Evolutionary conservation across 257 asterid genomes (phyloP).

Genomic region (Haberlea rhodopensis): DNA sequence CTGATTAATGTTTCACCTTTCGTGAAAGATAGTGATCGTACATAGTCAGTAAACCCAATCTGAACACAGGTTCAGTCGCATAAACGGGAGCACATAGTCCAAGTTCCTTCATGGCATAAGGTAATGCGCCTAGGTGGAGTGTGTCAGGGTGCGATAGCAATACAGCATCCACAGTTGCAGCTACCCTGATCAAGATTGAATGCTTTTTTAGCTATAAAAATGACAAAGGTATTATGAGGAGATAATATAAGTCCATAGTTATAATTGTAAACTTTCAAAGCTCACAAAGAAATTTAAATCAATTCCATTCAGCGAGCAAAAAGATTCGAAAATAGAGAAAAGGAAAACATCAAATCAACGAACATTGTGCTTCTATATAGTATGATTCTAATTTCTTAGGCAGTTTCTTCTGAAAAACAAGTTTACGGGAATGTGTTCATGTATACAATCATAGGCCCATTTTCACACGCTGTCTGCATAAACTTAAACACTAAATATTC

Average conservation of each 20-base stretch:
- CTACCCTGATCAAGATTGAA: conserved; percentile 61
- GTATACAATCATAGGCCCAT: not conserved
- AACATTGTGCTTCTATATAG: not conserved
- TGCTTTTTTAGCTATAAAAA: conserved; percentile 27
- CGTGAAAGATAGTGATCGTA: conserved; percentile 90
- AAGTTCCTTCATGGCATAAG: conserved; percentile 84
- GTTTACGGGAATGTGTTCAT: not conserved
- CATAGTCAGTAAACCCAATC: conserved; percentile 93
- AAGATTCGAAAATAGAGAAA: not conserved
- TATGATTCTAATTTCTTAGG: not conserved
- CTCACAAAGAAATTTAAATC: not conserved
- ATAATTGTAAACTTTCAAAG: not conserved
- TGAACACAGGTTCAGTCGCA: conserved; percentile 92
- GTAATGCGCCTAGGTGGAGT: conserved; percentile 93
- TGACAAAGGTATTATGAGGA: conserved; percentile 13
- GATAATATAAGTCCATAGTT: not conserved
- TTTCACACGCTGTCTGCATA: not conserved
- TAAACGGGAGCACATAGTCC: conserved; percentile 87
- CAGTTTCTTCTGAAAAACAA: not conserved
- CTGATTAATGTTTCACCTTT: conserved; percentile 58
- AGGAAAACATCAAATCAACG: not conserved
- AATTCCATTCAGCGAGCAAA: conserved; percentile 1
- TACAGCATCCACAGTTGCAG: conserved; percentile 90
- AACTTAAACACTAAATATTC: not conserved
- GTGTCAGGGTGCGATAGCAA: conserved; percentile 93